Conservation (phyloP, 2,329 filamentous ascomycete genomes). For the Colletotrichum orbiculare region DNA sequence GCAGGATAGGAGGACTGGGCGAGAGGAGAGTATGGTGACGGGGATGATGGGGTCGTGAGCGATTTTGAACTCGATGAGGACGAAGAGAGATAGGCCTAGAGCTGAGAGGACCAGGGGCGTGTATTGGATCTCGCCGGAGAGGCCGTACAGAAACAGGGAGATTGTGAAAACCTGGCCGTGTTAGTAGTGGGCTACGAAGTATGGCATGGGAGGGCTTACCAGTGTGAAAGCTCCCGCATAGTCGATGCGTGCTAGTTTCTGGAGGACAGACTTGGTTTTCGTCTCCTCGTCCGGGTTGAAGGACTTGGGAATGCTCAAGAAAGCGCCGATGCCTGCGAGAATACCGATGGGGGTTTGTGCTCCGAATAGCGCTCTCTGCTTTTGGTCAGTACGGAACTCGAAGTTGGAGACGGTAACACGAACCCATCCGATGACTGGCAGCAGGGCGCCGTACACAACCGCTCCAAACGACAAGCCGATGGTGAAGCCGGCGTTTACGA, state of each 20-base stretch:
- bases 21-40: constrained; percentile 73
- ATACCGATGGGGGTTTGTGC: constrained; percentile 75
- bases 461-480: constrained; percentile 77
- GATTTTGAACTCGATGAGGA: constrained; percentile 71
- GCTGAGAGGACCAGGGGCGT: constrained; percentile 71
- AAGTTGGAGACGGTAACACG: background rate
- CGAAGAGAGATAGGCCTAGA: constrained; percentile 61
- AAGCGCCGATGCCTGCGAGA: constrained; percentile 69
- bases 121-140: constrained; percentile 71
- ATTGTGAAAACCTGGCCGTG: constrained; percentile 68
- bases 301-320: constrained; percentile 71
- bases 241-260: constrained; percentile 75
- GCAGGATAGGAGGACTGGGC: constrained; percentile 78
- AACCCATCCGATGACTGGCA: constrained; percentile 76
- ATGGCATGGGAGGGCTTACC: constrained; percentile 49
- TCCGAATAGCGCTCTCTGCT: constrained; percentile 77
- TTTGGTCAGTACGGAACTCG: constrained; percentile 28
- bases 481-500: constrained; percentile 80
- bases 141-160: constrained; percentile 76
- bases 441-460: constrained; percentile 74
- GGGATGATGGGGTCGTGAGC: constrained; percentile 81
- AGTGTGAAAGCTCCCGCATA: constrained; percentile 78
- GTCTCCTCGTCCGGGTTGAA: constrained; percentile 46
- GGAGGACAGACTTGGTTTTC: constrained; percentile 53
- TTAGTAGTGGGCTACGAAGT: constrained; percentile 35